phyloP scores from a whole-genome alignment of 2,329 filamentous ascomycete genomes.

The Aplosporella prunicola region DNA sequence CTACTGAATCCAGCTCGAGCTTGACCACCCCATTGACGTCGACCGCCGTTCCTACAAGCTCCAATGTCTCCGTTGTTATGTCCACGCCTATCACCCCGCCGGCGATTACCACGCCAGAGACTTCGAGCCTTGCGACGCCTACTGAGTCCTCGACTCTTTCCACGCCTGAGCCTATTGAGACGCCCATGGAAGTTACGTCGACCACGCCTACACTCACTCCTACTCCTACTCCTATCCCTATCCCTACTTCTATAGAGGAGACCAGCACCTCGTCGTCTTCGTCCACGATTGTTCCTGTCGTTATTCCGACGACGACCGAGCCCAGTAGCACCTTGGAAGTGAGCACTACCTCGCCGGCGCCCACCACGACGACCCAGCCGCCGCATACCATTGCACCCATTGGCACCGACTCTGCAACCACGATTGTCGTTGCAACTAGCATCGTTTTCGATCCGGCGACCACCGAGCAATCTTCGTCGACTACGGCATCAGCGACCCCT shows the following conservation, averaged over 20 bases:
- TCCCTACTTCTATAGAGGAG: not conserved
- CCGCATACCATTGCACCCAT: slow-evolving; percentile 37
- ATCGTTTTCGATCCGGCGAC: slow-evolving; percentile 49
- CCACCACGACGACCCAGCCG: slow-evolving; percentile 22
- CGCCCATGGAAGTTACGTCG: too few species aligned
- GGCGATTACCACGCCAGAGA: not conserved
- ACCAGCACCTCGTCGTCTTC: slow-evolving; percentile 3
- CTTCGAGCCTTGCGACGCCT: not conserved
- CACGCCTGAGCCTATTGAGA: not conserved
- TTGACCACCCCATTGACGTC: not conserved
- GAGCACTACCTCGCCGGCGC: slow-evolving; percentile 7
- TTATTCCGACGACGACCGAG: slow-evolving; percentile 6
- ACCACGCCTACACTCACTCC: too few species aligned
- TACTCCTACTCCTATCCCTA: slow-evolving; percentile 1
- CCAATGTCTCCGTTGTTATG: not conserved
- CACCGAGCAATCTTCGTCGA: slow-evolving; percentile 34
- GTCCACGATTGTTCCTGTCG: not conserved
- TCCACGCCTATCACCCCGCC: slow-evolving; percentile 2
- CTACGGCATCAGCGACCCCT: slow-evolving; percentile 17
- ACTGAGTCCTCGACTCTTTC: not conserved
- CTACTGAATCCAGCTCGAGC: not conserved
- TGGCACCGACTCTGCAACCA: slow-evolving; percentile 37
- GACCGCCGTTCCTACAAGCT: slow-evolving; percentile 3
- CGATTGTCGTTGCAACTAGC: slow-evolving; percentile 48
- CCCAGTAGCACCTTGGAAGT: slow-evolving; percentile 12